Evolutionary conservation across 768 basidiomycete genomes (phyloP), one percentile per base, ranked within the genome.

Genomic region (Rhodotorula taiwanensis): DNA sequence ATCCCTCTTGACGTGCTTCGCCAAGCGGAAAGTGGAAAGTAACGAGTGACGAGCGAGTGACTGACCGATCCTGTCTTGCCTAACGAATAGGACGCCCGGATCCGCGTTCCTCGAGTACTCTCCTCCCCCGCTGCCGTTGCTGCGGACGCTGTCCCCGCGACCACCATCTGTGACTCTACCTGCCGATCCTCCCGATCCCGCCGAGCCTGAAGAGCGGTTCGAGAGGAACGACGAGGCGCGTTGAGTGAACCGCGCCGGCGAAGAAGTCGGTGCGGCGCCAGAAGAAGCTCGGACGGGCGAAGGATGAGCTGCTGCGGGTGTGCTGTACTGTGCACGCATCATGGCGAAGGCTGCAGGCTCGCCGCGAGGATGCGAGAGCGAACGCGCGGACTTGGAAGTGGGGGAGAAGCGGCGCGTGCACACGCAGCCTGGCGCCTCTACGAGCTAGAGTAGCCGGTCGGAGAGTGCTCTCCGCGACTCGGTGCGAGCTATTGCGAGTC

Each of bases 1-100:
- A n/a, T n/a, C n/a, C n/a, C n/a, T n/a, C n/a, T n/a, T n/a, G n/a
- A n/a, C n/a, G n/a, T n/a, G n/a, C n/a, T n/a, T n/a, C n/a, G n/a
- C n/a, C n/a, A n/a, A n/a, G n/a, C n/a, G n/a, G n/a, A n/a, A n/a
- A n/a, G n/a, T n/a, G n/a, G n/a, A n/a, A n/a, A n/a, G n/a, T n/a
- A n/a, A n/a, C n/a, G n/a, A 39, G 36, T 39, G 9, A 10, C 36
- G 36, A 39, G 13, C 41, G 34, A 8, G 39, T 34, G 39, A 76
- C 80, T 47, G 70, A 94, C 94, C 94, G 73, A 99, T 97, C 76
- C 92, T 84, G 76, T 95, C 88, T 79, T 99, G 94, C 76, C 87
- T 89, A 68, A 97, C 92, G 76, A 95, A 99, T 74, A 91, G 83
- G 72, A 93, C 91, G 77, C 97, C 93, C 60, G 94, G 94, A 80